Evolutionary conservation across 768 basidiomycete genomes (phyloP), one percentile per base, ranked within the genome.

Genomic region (Hygrocybe coccinea): DNA sequence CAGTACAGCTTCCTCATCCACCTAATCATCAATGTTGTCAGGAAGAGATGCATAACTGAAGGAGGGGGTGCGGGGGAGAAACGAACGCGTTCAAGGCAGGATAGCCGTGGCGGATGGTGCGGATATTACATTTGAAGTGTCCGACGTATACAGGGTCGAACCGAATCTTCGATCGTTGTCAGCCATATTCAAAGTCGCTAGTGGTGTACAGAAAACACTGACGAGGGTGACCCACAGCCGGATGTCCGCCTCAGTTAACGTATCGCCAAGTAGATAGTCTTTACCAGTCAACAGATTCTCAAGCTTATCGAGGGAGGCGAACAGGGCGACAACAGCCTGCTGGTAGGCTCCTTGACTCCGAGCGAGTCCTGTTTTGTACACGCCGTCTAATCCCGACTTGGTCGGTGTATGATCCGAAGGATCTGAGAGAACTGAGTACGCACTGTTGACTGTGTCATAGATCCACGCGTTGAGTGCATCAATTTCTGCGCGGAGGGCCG

Each of bases 151-250:
- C 95, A 1, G 86, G 85, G 63, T 95, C 93, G 71, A 94, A 95
- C 35, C 92, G 90, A 58, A 91, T 74, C 88, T 91, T 55, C 7
- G 50, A 35, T 2, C 29, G 37, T 50, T 19, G 33, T 29, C 25
- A 39, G 39, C 52, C 54, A 33, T 10, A 51, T 10, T 35, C 37
- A 15, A 44, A 24, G 38, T 43, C 36, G 45, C 1, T 9, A 11
- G 35, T 45, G 2, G 17, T 19, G n/a, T n/a, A 52, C 19, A 52
- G 29, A 15, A 11, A 36, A 36, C 6, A 71, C 89, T 61, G 59
- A 94, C 87, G 56, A 94, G 86, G 2, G 95, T 97, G n/a, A 95
- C 93, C 74, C 82, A 98, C 39, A 98, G 84, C 50, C 95, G 82
- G 50, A 87, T 74, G 61, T 91, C 90, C 1, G 88, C 87, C 66